Evolutionary conservation across 805 yeast species (phyloP), one percentile per base, ranked within the genome.

Genomic region (Hanseniaspora vineae): DNA sequence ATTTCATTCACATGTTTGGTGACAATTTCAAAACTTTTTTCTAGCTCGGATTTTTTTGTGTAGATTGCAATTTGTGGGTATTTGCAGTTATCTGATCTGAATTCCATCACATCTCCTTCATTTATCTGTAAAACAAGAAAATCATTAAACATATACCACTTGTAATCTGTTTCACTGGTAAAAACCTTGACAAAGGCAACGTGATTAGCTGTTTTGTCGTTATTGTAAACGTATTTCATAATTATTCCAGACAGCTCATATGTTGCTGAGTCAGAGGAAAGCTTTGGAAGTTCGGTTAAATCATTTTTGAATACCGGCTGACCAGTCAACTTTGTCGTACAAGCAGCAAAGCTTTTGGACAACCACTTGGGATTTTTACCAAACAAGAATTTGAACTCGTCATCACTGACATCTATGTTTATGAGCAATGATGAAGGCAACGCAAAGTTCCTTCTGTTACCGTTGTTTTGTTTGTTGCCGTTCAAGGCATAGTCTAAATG

Each of bases 121-220:
- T 81, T 72, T 0, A 92, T 71, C 20, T 78, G 80, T 55, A 78
- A 75, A 14, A 89, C 97, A 53, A 92, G 67, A 64, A 90, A 92
- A 62, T 92, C 97, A 59, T 92, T 92, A 62, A 92, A 87, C 58
- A 92, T 62, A 57, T 73, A 78, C 98, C 98, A 92, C 31, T 61
- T 61, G 46, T 62, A 65, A 3, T 44, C 49, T 23, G 45, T 45
- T n/a, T 42, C 45, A 2, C 58, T 57, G 10, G 56, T 52, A 14
- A 64, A 67, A 3, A 77, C 65, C 51, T 72, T 72, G 2, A 75
- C 71, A 54, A 74, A 75, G 0, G 88, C 73, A 0, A 84, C 82
- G 46, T 81, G 60, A 54, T 79, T 81, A 56, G 77, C 79, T 20
- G 67, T 66, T 3, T 77, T 77, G 40, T 74, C 74, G 46, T 75